Percentiles rank a stretch among this genome's conserved stretches.
Evolutionary conservation across 768 basidiomycete species (phyloP).

Genomic region (Podaxis sp.): DNA sequence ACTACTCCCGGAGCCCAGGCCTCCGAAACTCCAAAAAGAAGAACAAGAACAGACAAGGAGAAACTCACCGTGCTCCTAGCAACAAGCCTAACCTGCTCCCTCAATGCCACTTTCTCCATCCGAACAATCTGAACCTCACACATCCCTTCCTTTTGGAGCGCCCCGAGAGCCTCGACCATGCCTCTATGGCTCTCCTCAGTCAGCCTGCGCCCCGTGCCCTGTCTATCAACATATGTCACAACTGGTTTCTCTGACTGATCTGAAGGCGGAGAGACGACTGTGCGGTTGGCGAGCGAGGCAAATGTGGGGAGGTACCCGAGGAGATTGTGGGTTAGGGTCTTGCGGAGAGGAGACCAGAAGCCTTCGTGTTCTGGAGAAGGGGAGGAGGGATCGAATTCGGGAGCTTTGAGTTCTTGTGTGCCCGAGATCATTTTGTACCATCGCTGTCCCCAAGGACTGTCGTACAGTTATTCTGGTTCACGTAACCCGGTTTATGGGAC

Average conservation of each 20-base stretch:
- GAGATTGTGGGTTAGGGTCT: constrained; percentile 26
- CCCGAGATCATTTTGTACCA: constrained; percentile 38
- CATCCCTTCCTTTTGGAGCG: constrained; percentile 21
- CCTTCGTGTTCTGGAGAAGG: constrained; percentile 5
- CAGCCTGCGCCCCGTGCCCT: constrained; percentile 28
- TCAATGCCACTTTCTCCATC: constrained; percentile 22
- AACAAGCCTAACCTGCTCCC: constrained; percentile 21
- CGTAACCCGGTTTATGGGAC: neutral
- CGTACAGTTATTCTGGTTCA: neutral
- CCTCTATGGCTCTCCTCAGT: constrained; percentile 20
- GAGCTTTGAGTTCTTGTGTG: constrained; percentile 27
- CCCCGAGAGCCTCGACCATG: constrained; percentile 21
- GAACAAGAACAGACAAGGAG: neutral
- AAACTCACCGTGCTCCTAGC: constrained; percentile 24
- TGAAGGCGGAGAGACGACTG: constrained; percentile 14
- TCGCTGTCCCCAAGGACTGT: constrained; percentile 23
- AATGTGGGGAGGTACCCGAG: constrained; percentile 30
- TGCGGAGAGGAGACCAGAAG: constrained; percentile 38
- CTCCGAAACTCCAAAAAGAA: neutral
- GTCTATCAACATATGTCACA: constrained; percentile 62
- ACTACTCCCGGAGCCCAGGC: neutral
- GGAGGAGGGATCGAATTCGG: constrained; percentile 8
- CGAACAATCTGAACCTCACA: constrained; percentile 21
- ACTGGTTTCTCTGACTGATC: constrained; percentile 22
- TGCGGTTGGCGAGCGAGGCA: constrained; percentile 13